Evolutionary conservation across 805 yeast genomes (phyloP).

Genomic region (Alloascoidea africana): DNA sequence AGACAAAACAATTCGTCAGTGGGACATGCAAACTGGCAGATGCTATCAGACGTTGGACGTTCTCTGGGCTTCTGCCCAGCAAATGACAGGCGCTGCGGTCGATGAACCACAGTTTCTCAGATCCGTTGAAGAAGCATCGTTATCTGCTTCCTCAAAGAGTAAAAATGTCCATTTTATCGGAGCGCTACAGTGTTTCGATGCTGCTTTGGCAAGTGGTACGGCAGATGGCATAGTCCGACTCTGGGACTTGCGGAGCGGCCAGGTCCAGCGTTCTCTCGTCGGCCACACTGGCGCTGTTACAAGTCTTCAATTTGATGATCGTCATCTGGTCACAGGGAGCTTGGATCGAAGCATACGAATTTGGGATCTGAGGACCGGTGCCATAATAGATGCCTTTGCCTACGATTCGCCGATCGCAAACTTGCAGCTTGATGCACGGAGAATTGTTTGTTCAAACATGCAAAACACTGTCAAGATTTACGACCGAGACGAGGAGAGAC

Average conservation of each 20-base stretch:
- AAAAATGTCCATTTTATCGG: constrained; percentile 27
- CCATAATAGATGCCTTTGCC: constrained; percentile 43
- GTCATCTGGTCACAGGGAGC: constrained; percentile 46
- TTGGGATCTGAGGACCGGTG: constrained; percentile 65
- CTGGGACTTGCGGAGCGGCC: constrained; percentile 66
- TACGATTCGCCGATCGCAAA: constrained; percentile 40
- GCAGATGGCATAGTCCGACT: constrained; percentile 60
- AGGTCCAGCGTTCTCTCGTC: constrained; percentile 38
- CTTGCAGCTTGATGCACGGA: constrained; percentile 41
- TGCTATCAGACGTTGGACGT: constrained; percentile 61
- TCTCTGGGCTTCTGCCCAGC: constrained; percentile 34
- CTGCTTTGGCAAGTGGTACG: constrained; percentile 69
- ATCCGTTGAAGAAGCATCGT: too few species aligned
- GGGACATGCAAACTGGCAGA: constrained; percentile 56
- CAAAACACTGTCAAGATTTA: constrained; percentile 38
- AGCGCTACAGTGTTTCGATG: constrained; percentile 56
- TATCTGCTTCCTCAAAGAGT: constrained; percentile 3
- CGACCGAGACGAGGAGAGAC: constrained; percentile 37
- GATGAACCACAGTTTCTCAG: too few species aligned
- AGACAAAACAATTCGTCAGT: constrained; percentile 59
- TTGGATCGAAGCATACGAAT: constrained; percentile 46
- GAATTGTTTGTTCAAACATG: constrained; percentile 37
- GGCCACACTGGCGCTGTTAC: constrained; percentile 66
- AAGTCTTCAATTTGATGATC: constrained; percentile 53
- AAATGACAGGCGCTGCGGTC: constrained; percentile 1